Evolutionary conservation across 2,329 filamentous ascomycete genomes (phyloP).

Genomic region (Pezicula carpinea): DNA sequence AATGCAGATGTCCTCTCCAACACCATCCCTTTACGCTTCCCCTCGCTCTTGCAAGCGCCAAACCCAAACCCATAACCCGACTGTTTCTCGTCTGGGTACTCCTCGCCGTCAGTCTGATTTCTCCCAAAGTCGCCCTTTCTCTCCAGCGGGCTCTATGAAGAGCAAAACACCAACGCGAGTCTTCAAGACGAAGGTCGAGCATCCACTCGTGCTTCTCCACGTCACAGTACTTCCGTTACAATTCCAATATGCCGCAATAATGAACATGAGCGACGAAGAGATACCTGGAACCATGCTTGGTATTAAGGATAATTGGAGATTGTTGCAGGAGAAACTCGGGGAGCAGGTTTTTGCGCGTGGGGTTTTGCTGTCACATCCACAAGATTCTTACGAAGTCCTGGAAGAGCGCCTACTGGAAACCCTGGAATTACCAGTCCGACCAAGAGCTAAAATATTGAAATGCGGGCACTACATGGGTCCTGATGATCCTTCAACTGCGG

Average conservation of each 20-base stretch:
- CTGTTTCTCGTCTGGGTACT: conserved; percentile 53
- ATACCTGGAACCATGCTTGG: conserved; percentile 43
- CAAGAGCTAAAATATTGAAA: conserved; percentile 64
- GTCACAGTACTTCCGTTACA: conserved; percentile 69
- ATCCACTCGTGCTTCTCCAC: conserved; percentile 73
- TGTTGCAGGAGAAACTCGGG: conserved; percentile 64
- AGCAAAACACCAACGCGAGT: conserved; percentile 44
- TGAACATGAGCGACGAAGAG: conserved; percentile 37
- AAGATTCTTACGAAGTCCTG: conserved; percentile 74
- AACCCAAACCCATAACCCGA: conserved; percentile 27
- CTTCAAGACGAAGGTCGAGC: conserved; percentile 50
- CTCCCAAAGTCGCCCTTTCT: conserved; percentile 12
- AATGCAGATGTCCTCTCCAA: conserved; percentile 67
- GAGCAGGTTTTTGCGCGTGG: conserved; percentile 72
- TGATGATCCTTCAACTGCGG: conserved; percentile 16
- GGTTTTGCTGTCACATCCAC: conserved; percentile 71
- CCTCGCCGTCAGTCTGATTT: conserved; percentile 18
- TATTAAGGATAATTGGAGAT: conserved; percentile 59
- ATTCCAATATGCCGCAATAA: conserved; percentile 56
- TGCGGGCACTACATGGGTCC: conserved; percentile 73
- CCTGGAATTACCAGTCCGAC: conserved; percentile 61
- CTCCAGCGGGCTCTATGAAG: conserved; percentile 16
- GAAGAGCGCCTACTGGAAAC: conserved; percentile 74
- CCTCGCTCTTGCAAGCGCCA: conserved; percentile 48
- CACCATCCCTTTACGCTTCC: conserved; percentile 51